Evolutionary conservation across 2,329 filamentous ascomycete species (phyloP), one percentile per base, ranked within the genome.

Genomic region (Colletotrichum sp.): DNA sequence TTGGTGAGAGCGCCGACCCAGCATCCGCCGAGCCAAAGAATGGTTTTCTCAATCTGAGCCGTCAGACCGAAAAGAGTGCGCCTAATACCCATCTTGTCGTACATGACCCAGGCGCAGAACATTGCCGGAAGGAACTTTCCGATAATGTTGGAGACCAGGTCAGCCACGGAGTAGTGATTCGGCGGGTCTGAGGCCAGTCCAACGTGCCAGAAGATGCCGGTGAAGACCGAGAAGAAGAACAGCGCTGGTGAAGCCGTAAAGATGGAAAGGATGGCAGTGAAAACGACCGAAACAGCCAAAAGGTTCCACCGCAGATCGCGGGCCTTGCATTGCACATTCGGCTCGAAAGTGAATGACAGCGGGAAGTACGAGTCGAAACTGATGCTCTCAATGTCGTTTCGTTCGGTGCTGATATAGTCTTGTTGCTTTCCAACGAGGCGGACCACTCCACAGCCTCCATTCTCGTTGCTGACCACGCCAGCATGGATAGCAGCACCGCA

Each of bases 1-100:
- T 99, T 99, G 81, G 96, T 96, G 79, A 99, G 86, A 2, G 95
- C 93, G 19, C 96, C 97, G 52, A 98, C 92, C 94, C 98, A 99
- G 82, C 94, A 96, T 9, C 93, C 93, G 2, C 96, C 96, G 1
- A 99, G 88, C 94, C 96, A 99, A 32, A 99, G 89, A 4, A 99
- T 85, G 0, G 95, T 95, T 88, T 98, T 98, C 82, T 98, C 96
- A 59, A 98, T 80, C 82, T 98, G 96, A 0, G 96, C 95, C 1
- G 92, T 93, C 3, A 98, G 89, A 2, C 92, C 93, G 2, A 84
- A 85, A 30, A 98, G 90, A 1, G 94, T 92, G 62, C 95, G 93
- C 6, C 92, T 89, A 12, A 97, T 90, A 70, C 92, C 92, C 89
- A 96, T 96, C 83, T 94, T 96, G 82, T 93, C 92, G 86, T 96